phyloP scores from a whole-genome alignment of 192 early-diverging fungal genomes.

The Dissophora globulifera region DNA sequence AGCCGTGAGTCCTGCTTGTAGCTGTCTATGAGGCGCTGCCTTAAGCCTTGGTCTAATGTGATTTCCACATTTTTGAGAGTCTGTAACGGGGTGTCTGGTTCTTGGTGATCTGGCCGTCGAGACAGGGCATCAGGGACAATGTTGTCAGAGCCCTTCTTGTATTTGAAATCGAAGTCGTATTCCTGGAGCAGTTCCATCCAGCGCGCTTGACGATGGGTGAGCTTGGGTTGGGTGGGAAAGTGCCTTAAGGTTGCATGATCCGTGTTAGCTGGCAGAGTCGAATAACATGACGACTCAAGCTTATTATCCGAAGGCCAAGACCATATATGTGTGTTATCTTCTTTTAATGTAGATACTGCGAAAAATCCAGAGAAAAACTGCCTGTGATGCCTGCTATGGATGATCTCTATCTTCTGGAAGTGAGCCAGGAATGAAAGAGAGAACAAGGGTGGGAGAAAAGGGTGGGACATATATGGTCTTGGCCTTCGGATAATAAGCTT shows the following conservation, averaged over 20 bases:
- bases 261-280: slow-evolving; percentile 8
- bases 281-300: no score
- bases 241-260: slow-evolving; percentile 53
- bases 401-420: no score
- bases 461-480: no score
- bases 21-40: no score
- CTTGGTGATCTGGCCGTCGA: slow-evolving; percentile 10
- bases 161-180: slow-evolving; percentile 8
- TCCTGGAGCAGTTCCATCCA: slow-evolving; percentile 14
- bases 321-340: no score
- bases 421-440: no score
- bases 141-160: slow-evolving; percentile 17
- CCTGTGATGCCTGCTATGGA: neutral
- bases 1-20: no score
- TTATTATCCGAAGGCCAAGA: no score
- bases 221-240: slow-evolving; percentile 33
- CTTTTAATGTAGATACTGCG: neutral
- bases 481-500: neutral
- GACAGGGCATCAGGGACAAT: slow-evolving; percentile 48
- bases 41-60: no score
- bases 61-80: no score
- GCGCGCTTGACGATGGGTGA: slow-evolving; percentile 4
- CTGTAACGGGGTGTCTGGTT: no score
- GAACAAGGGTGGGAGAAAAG: no score
- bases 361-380: neutral